Evolutionary conservation across 2,329 filamentous ascomycete genomes (phyloP).

Genomic region (Dothideomycetidae sp.): DNA sequence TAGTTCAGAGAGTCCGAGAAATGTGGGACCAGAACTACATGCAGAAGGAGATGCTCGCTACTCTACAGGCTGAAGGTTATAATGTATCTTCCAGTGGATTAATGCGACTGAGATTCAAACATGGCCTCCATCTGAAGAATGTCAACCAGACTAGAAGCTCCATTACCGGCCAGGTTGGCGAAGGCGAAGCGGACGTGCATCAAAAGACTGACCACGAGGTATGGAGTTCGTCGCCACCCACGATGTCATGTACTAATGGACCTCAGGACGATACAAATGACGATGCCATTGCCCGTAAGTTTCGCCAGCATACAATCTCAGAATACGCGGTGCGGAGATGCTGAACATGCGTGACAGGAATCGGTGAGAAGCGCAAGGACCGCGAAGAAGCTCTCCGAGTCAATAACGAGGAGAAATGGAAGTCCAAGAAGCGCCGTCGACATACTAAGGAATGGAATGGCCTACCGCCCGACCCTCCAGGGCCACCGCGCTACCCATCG

Average conservation of each 20-base stretch:
- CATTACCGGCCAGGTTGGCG: too few species aligned
- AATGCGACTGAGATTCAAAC: constrained; percentile 52
- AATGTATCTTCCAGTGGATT: constrained; percentile 58
- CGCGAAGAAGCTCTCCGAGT: constrained; percentile 19
- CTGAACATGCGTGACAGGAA: constrained; percentile 22
- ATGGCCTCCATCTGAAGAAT: constrained; percentile 31
- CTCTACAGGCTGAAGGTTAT: constrained; percentile 58
- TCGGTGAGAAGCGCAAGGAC: constrained; percentile 30
- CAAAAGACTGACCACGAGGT: too few species aligned
- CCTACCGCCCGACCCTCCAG: constrained; percentile 51
- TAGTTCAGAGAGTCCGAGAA: constrained; percentile 57
- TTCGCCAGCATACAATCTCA: too few species aligned
- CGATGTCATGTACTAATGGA: too few species aligned
- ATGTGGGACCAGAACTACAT: constrained; percentile 62
- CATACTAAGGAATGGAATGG: constrained; percentile 55
- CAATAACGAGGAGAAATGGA: constrained; percentile 46
- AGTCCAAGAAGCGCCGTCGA: constrained; percentile 50
- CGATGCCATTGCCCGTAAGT: too few species aligned
- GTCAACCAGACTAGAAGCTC: too few species aligned
- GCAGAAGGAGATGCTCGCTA: constrained; percentile 59
- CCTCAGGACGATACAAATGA: too few species aligned
- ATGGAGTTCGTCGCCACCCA: too few species aligned
- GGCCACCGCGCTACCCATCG: constrained; percentile 61
- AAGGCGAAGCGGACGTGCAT: too few species aligned
- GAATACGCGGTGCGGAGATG: too few species aligned